Percentiles rank a stretch among this genome's conserved stretches.
Conservation (phyloP, 108 stramenopile species). For the Conticribra guillardii region DNA sequence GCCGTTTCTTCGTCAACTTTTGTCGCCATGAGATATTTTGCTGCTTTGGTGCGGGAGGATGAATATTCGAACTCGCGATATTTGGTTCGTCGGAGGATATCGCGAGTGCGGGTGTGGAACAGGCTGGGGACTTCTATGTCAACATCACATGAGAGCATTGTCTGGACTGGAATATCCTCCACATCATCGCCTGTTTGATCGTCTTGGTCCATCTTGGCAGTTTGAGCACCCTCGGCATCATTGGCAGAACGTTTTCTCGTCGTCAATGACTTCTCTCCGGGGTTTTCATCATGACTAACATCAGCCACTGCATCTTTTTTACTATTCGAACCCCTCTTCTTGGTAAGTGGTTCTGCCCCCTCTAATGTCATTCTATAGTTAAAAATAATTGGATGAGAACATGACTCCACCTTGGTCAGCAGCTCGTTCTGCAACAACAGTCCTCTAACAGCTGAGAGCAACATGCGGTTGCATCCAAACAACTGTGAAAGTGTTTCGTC, state of each 20-base stretch:
- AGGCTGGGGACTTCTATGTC: slow-evolving; percentile 69
- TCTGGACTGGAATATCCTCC: slow-evolving; percentile 38
- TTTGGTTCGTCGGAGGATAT: slow-evolving; percentile 77
- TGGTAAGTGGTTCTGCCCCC: slow-evolving; percentile 32
- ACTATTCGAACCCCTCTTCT: neutral
- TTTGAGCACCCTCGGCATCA: slow-evolving; percentile 9
- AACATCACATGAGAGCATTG: slow-evolving; percentile 73
- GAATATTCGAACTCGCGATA: slow-evolving; percentile 84
- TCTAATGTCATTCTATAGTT: slow-evolving; percentile 55
- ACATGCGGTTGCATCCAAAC: slow-evolving; percentile 72
- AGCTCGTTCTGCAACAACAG: slow-evolving; percentile 60
- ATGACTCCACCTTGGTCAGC: slow-evolving; percentile 42
- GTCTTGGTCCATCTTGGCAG: slow-evolving; percentile 18
- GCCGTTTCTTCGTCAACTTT: slow-evolving; percentile 69
- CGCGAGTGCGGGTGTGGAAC: slow-evolving; percentile 69
- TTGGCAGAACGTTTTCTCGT: slow-evolving; percentile 19
- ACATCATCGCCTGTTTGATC: slow-evolving; percentile 13
- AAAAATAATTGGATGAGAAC: slow-evolving; percentile 48
- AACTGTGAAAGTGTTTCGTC: slow-evolving; percentile 62
- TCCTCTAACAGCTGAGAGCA: slow-evolving; percentile 60
- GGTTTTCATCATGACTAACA: no score
- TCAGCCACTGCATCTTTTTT: neutral
- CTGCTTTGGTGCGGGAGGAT: slow-evolving; percentile 70
- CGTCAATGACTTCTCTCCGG: no score
- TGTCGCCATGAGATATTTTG: slow-evolving; percentile 63